phyloP scores from a whole-genome alignment of 495 filamentous ascomycete genomes.

The Penicillium diatomitis region DNA sequence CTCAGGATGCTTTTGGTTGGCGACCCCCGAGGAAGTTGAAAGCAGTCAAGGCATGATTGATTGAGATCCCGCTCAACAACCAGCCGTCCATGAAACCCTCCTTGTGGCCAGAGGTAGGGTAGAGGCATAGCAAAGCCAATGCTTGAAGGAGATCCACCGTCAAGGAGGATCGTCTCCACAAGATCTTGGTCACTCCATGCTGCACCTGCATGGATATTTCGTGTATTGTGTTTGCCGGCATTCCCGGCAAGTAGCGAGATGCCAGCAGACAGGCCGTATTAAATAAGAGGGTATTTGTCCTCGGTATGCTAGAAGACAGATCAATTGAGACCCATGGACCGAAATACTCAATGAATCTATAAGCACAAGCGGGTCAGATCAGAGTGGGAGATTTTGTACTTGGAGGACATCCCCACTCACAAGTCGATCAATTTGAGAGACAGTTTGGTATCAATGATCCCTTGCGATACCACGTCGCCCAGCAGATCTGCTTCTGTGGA shows the following conservation, averaged over 20 bases:
- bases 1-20: slow-evolving; percentile 17
- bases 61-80: slow-evolving; percentile 34
- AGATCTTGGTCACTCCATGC: slow-evolving; percentile 21
- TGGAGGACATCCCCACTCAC: slow-evolving; percentile 9
- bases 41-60: slow-evolving; percentile 30
- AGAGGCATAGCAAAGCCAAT: slow-evolving; percentile 29
- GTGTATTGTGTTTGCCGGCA: slow-evolving; percentile 22
- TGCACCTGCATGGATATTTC: slow-evolving; percentile 30
- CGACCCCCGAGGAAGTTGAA: slow-evolving; percentile 23
- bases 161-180: slow-evolving; percentile 27
- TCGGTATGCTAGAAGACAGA: slow-evolving; percentile 18
- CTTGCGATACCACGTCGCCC: slow-evolving; percentile 23
- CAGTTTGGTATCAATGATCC: slow-evolving; percentile 27
- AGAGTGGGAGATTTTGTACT: neutral
- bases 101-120: slow-evolving; percentile 27
- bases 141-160: slow-evolving; percentile 30
- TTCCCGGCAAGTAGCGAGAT: slow-evolving; percentile 31
- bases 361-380: neutral
- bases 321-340: slow-evolving; percentile 30
- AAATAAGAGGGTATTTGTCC: slow-evolving; percentile 28
- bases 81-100: slow-evolving; percentile 33
- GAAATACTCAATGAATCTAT: slow-evolving; percentile 31
- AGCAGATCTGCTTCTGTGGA: slow-evolving; percentile 17
- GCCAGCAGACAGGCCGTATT: slow-evolving; percentile 31
- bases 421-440: slow-evolving; percentile 30